Evolutionary conservation across 805 yeast species (phyloP).

Genomic region (Candida broadrunensis): DNA sequence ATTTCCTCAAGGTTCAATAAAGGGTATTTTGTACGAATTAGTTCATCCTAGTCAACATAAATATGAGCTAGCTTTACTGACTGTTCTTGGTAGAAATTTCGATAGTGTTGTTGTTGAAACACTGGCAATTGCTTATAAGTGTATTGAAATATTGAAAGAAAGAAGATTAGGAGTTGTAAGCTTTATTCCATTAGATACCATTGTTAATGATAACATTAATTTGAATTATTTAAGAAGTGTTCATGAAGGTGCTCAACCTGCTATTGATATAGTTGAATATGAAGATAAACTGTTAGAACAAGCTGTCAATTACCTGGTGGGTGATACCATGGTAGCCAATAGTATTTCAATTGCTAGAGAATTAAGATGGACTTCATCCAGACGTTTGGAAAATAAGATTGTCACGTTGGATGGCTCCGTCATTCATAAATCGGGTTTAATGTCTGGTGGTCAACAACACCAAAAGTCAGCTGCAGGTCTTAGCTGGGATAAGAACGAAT

Average conservation of each 20-base stretch:
- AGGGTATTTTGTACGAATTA: conserved; percentile 76
- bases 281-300: conserved; percentile 62
- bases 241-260: conserved; percentile 56
- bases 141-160: conserved; percentile 77
- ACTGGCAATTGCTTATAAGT: conserved; percentile 63
- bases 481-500: conserved; percentile 75
- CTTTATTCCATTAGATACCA: conserved; percentile 83
- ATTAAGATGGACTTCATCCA: conserved; percentile 59
- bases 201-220: conserved; percentile 51
- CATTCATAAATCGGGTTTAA: conserved; percentile 79
- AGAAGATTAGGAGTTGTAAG: conserved; percentile 83
- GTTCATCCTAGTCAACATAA: conserved; percentile 73
- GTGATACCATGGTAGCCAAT: conserved; percentile 78
- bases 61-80: conserved; percentile 70
- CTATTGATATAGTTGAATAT: conserved; percentile 68
- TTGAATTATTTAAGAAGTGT: conserved; percentile 53
- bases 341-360: conserved; percentile 62
- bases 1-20: conserved; percentile 73
- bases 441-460: conserved; percentile 85
- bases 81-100: conserved; percentile 72
- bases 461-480: conserved; percentile 32
- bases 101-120: conserved; percentile 85
- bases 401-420: conserved; percentile 84
- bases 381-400: conserved; percentile 52
- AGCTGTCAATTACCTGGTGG: conserved; percentile 78